Evolutionary conservation across 2,329 filamentous ascomycete genomes (phyloP).

Genomic region (Cytospora leucostoma): DNA sequence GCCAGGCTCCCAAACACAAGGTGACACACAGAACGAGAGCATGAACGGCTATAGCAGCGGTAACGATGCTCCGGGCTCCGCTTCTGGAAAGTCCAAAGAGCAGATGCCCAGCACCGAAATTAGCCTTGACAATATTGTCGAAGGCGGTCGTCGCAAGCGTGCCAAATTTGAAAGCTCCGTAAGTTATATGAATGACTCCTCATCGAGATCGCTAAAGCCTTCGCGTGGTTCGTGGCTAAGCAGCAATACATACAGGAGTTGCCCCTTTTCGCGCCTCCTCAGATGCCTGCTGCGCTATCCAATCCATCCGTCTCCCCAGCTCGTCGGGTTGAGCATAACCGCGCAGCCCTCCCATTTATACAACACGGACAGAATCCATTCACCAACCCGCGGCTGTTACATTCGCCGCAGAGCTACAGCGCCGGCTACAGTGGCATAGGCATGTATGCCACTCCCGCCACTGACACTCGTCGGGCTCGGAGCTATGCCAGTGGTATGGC

Average conservation of each 20-base stretch:
- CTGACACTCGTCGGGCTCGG: conserved; percentile 66
- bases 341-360: conserved; percentile 74
- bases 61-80: conserved; percentile 75
- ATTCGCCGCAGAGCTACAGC: conserved; percentile 78
- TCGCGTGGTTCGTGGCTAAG: conserved; percentile 16
- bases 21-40: conserved; percentile 67
- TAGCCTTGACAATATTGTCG: conserved; percentile 96
- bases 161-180: conserved; percentile 97
- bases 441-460: conserved; percentile 63
- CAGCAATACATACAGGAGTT: conserved; percentile 67
- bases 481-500: conserved; percentile 53
- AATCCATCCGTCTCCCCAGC: conserved; percentile 95
- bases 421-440: conserved; percentile 54
- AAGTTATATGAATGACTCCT: conserved; percentile 49
- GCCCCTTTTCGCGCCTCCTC: conserved; percentile 89
- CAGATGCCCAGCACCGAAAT: conserved; percentile 94
- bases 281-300: conserved; percentile 93
- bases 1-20: conserved; percentile 44
- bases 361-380: conserved; percentile 79
- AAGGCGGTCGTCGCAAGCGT: conserved; percentile 91
- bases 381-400: conserved; percentile 72
- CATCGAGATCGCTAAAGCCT: conserved; percentile 6
- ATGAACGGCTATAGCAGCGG: conserved; percentile 82
- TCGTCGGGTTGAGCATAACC: conserved; percentile 72
- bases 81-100: conserved; percentile 78